A percentile compares a stretch with the other conserved stretches of the same genome.
Conservation (phyloP, 345 rosid genomes). For the Erodium maritimum region DNA sequence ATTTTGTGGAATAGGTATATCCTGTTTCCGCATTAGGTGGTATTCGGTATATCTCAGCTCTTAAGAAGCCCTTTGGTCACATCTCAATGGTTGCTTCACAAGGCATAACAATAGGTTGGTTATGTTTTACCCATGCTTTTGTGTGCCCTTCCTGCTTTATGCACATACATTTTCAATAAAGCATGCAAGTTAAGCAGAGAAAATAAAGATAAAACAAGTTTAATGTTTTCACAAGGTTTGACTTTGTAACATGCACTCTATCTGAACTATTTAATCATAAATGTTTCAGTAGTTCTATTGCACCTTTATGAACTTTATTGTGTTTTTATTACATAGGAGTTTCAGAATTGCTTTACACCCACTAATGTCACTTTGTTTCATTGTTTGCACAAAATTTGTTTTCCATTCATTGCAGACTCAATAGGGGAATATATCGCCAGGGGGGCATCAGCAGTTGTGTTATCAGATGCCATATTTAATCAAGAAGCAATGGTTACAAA, state of each 20-base stretch:
- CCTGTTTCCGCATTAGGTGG: slow-evolving; percentile 54
- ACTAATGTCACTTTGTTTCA: not conserved
- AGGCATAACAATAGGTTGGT: slow-evolving; percentile 44
- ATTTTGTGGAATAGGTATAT: slow-evolving; percentile 32
- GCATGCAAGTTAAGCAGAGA: not conserved
- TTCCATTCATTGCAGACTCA: slow-evolving; percentile 26
- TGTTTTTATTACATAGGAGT: not conserved
- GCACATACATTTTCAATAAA: not conserved
- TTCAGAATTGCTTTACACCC: not conserved
- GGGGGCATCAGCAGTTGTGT: slow-evolving; percentile 48
- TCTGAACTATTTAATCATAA: too few relatives aligned
- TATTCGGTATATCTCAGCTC: slow-evolving; percentile 31
- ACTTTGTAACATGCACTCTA: too few relatives aligned
- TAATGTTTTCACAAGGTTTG: too few relatives aligned
- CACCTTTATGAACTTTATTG: not conserved
- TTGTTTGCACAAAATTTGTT: slow-evolving; percentile 1
- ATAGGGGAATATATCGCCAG: slow-evolving; percentile 27
- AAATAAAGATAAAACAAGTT: too few relatives aligned
- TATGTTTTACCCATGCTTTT: not conserved
- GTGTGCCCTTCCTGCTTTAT: not conserved
- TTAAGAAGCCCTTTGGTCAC: slow-evolving; percentile 45
- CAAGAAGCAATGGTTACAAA: slow-evolving; percentile 27
- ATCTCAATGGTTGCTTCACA: slow-evolving; percentile 55
- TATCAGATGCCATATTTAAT: slow-evolving; percentile 43
- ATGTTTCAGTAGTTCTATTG: not conserved